phyloP scores from a whole-genome alignment of 805 yeast species.

The Cyberlindnera nakhonratchasimensis region DNA sequence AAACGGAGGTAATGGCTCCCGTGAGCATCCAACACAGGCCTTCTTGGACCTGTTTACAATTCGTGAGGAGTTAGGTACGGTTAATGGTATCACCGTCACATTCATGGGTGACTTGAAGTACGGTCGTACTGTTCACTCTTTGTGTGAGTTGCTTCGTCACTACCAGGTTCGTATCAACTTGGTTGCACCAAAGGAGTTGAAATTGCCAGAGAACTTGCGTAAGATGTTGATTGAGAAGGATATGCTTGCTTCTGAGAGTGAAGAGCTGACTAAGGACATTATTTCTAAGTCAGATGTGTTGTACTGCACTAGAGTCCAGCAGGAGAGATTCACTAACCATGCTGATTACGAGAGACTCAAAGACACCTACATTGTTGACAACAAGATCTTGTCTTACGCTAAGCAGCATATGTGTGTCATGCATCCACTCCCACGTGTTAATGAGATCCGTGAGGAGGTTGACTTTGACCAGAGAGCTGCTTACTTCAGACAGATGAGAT shows the following conservation, averaged over 20 bases:
- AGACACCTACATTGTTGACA: conserved; percentile 90
- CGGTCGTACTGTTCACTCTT: conserved; percentile 98
- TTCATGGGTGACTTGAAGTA: conserved; percentile 98
- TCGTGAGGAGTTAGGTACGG: conserved; percentile 98
- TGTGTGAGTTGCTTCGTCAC: conserved; percentile 83
- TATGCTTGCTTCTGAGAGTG: conserved; percentile 71
- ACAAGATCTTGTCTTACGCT: conserved; percentile 84
- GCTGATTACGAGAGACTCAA: conserved; percentile 82
- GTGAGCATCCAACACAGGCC: conserved; percentile 99
- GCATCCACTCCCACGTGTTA: conserved; percentile 98
- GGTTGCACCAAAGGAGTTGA: conserved; percentile 85
- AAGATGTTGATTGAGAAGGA: conserved; percentile 62
- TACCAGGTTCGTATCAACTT: conserved; percentile 92
- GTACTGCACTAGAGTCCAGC: conserved; percentile 97
- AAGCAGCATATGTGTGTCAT: conserved; percentile 97
- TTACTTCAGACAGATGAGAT: conserved; percentile 98
- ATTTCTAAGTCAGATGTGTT: conserved; percentile 89
- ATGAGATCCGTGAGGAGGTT: conserved; percentile 95
- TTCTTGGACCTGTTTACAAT: conserved; percentile 95
- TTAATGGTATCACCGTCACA: conserved; percentile 95
- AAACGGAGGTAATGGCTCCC: conserved; percentile 97
- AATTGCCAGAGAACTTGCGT: conserved; percentile 72
- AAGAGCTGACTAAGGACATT: conserved; percentile 76
- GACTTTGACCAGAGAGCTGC: conserved; percentile 99
- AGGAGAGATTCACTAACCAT: conserved; percentile 82